Evolutionary conservation across 495 filamentous ascomycete genomes (phyloP).

Genomic region (Talaromyces proteolyticus): DNA sequence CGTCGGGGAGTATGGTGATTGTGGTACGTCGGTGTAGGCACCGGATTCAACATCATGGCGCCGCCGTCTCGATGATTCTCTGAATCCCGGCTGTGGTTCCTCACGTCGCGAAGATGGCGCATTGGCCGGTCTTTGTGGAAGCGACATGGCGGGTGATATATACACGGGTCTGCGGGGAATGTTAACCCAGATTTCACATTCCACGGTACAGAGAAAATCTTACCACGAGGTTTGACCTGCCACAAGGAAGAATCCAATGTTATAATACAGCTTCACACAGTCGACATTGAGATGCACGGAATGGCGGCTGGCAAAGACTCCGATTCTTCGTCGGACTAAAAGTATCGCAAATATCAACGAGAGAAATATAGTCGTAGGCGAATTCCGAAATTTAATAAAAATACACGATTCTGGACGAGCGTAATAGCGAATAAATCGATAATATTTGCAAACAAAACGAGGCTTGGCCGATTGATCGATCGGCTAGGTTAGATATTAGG

Average conservation of each 20-base stretch:
- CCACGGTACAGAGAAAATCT: background rate
- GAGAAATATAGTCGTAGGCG: too few species aligned
- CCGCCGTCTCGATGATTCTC: slow-evolving; percentile 62
- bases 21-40: slow-evolving; percentile 39
- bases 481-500: too few species aligned
- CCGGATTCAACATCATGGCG: slow-evolving; percentile 63
- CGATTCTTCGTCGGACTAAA: too few species aligned
- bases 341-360: too few species aligned
- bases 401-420: too few species aligned
- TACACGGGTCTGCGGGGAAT: background rate
- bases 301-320: too few species aligned
- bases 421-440: too few species aligned
- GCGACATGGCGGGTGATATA: slow-evolving; percentile 46
- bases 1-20: slow-evolving; percentile 25
- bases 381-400: too few species aligned
- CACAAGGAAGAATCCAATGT: too few species aligned
- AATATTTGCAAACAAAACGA: background rate
- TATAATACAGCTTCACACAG: too few species aligned
- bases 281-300: too few species aligned
- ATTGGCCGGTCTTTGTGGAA: slow-evolving; percentile 58
- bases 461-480: background rate
- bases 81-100: slow-evolving; percentile 50
- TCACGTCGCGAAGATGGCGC: slow-evolving; percentile 51
- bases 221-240: background rate
- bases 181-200: background rate